Conservation (phyloP, 2,329 filamentous ascomycete species). For the Arthrobotrys megalospora region DNA sequence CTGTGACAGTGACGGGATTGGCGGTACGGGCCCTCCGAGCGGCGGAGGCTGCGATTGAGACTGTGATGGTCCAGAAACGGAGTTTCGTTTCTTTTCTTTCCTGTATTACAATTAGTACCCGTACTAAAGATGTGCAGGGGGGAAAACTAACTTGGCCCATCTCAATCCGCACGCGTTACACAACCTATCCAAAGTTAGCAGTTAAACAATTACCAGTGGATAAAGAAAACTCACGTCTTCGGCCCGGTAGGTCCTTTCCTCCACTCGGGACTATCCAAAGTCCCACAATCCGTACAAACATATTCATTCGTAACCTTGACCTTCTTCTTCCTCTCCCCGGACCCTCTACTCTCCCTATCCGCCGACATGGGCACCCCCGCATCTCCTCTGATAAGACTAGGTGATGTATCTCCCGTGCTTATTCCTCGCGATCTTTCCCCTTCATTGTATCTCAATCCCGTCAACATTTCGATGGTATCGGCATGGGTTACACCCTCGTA, state of each 20-base stretch:
- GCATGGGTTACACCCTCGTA: slow-evolving; percentile 83
- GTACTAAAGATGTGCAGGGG: not conserved
- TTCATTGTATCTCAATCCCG: slow-evolving; percentile 86
- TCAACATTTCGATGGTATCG: slow-evolving; percentile 93
- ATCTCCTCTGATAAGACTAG: slow-evolving; percentile 85
- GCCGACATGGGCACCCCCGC: slow-evolving; percentile 86
- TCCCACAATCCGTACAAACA: slow-evolving; percentile 95
- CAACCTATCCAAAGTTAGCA: slow-evolving; percentile 68
- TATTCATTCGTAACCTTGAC: slow-evolving; percentile 88
- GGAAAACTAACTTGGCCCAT: slow-evolving; percentile 76
- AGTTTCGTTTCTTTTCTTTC: slow-evolving; percentile 64
- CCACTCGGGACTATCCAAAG: slow-evolving; percentile 94
- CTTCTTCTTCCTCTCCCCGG: slow-evolving; percentile 87
- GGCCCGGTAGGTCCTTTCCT: slow-evolving; percentile 92
- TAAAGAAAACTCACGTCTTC: slow-evolving; percentile 74
- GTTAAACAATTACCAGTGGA: not conserved
- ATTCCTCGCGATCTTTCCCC: slow-evolving; percentile 90
- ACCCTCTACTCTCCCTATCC: slow-evolving; percentile 79
- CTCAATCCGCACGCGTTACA: slow-evolving; percentile 92
- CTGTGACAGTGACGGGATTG: slow-evolving; percentile 26
- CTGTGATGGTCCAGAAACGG: slow-evolving; percentile 60
- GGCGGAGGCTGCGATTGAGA: slow-evolving; percentile 42
- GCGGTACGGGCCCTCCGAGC: slow-evolving; percentile 40
- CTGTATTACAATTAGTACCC: slow-evolving; percentile 45
- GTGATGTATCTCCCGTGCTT: slow-evolving; percentile 86